These are phyloP conservation scores for Ceratobasidium sp. DNA, from an alignment of 1,284 basidiomycete genomes.

Conservation along the genomic window DNA sequence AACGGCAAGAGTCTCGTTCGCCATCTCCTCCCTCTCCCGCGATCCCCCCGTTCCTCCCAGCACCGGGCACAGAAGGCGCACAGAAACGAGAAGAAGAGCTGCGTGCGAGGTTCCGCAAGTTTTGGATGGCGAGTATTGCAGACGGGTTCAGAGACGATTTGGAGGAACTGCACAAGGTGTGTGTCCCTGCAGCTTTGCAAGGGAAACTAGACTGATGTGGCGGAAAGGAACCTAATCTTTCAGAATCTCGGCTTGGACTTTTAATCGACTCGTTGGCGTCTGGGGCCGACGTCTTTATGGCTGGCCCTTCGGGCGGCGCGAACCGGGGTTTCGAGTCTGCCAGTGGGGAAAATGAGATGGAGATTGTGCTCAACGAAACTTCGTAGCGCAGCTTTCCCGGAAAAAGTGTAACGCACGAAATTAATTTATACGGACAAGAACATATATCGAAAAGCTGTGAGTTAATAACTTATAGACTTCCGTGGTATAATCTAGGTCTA, in stretches of 20 bases:
- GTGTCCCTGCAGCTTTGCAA: slow-evolving; percentile 44
- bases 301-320: slow-evolving; percentile 54
- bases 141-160: slow-evolving; percentile 84
- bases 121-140: slow-evolving; percentile 83
- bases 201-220: slow-evolving; percentile 8
- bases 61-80: slow-evolving; percentile 54
- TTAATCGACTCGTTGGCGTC: slow-evolving; percentile 83
- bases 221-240: slow-evolving; percentile 76
- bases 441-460: slow-evolving; percentile 27
- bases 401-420: slow-evolving; percentile 8
- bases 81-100: slow-evolving; percentile 64
- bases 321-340: slow-evolving; percentile 49
- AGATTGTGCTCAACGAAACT: slow-evolving; percentile 60
- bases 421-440: slow-evolving; percentile 40
- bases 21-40: slow-evolving; percentile 67
- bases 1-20: slow-evolving; percentile 58
- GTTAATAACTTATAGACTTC: slow-evolving; percentile 26
- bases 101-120: slow-evolving; percentile 76
- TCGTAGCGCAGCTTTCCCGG: background rate
- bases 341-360: slow-evolving; percentile 65
- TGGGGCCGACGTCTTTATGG: slow-evolving; percentile 77
- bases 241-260: slow-evolving; percentile 71
- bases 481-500: background rate
- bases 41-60: slow-evolving; percentile 67
- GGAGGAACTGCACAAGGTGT: slow-evolving; percentile 79